Percentiles rank a stretch among this genome's conserved stretches.
These are phyloP conservation scores for Aureobasidium sp. DNA, from an alignment of 2,329 filamentous ascomycete genomes.

Conservation along the genomic window DNA sequence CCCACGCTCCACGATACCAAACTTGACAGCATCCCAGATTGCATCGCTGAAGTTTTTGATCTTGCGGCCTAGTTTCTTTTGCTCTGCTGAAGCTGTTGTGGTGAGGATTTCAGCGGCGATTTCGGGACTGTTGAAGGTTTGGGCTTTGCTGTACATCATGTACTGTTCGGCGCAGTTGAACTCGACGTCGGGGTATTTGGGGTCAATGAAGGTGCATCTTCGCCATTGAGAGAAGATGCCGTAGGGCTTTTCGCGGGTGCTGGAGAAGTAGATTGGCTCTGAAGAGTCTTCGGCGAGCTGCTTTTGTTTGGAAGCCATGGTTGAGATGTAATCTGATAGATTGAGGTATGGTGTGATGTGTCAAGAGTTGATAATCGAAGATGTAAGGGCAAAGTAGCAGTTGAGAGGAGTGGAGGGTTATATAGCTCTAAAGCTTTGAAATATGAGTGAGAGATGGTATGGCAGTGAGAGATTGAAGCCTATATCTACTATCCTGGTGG, in stretches of 20 bases:
- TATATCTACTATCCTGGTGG: not conserved
- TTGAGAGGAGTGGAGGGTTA: not conserved
- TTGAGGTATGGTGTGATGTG: not conserved
- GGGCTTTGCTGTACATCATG: constrained; percentile 10
- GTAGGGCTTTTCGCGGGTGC: constrained; percentile 33
- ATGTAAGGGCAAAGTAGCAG: not conserved
- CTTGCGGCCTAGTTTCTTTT: constrained; percentile 47
- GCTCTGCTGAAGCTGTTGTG: constrained; percentile 18
- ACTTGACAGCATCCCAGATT: constrained; percentile 45
- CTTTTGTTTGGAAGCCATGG: not conserved
- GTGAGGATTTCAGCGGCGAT: not conserved
- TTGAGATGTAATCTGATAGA: not conserved
- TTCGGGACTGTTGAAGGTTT: not conserved
- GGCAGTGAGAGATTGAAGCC: not conserved
- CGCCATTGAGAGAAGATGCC: constrained; percentile 60
- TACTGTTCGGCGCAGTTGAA: constrained; percentile 7
- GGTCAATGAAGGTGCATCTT: constrained; percentile 5
- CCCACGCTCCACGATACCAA: constrained; percentile 48
- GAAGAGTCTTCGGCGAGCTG: not conserved
- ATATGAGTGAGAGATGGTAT: too few relatives aligned
- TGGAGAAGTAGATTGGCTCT: constrained; percentile 28
- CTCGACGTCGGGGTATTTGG: not conserved
- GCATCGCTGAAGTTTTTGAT: constrained; percentile 44
- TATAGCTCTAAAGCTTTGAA: too few relatives aligned
- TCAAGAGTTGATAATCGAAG: not conserved